Base-by-base conservation (phyloP, 1,139 yeast genomes). In the Spencermartinsiella ligniputridi region DNA sequence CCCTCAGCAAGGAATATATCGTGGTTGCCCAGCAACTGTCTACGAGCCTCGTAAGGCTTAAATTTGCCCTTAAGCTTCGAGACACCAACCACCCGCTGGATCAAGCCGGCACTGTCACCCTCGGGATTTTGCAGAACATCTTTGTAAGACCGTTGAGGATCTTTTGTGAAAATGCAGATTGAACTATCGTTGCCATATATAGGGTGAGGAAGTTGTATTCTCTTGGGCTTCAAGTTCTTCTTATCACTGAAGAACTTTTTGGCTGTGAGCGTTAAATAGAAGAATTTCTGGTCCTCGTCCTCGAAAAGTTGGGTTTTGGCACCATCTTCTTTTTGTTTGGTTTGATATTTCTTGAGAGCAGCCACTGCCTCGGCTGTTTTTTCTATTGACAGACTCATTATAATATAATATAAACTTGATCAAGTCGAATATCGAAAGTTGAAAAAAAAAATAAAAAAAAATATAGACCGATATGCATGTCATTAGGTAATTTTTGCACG, bases 1-100 rank as follows among this genome's bases (percentile, higher is more conserved):
- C 89, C 96, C 66, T 92, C 97, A 40, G 87, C 81, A 41, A 92
- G 64, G 63, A 92, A 87, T 50, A 89, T 56, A 58, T 90, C 95
- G 49, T 64, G 63, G 37, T 61, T 62, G 24, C 59, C 56, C 11
- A 61, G 52, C 35, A 71, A 62, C 40, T 58, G 62, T 17, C 75
- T 58, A 40, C 69, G 62, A 21, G 72, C 70, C 52, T 71, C 73
- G 49, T 56, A 70, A 2, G 71, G 66, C 62, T 68, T 70, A 63
- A 62, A 70, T 53, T 71, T 68, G 30, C 71, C 71, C 50, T 67
- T 64, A 43, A 71, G 63, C 54, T 70, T 68, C 35, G 70, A 60
- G 9, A 67, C 63, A 5, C 72, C 74, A 11, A 71, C 61, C 17
- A 70, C 68, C 13, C 71, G 60, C 40, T 61, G 56, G 27, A 68